These are phyloP conservation scores for Dendrothele bispora DNA, from an alignment of 768 basidiomycete genomes.

Conservation along the genomic window DNA sequence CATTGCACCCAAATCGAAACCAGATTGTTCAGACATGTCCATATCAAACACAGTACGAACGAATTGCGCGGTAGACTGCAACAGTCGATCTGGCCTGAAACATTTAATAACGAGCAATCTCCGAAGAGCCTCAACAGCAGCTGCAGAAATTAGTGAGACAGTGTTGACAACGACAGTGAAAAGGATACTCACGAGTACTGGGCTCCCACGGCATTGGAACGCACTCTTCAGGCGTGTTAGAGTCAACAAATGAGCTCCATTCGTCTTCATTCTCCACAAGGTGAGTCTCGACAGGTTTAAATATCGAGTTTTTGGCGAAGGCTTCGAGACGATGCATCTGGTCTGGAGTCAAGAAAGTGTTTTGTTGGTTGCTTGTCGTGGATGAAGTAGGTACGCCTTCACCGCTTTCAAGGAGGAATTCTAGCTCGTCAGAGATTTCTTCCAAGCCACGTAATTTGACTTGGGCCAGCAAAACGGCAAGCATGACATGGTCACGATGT, in stretches of 20 bases:
- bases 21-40: constrained; percentile 74
- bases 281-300: constrained; percentile 72
- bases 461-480: constrained; percentile 88
- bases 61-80: constrained; percentile 79
- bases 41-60: constrained; percentile 75
- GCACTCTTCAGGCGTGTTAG: constrained; percentile 60
- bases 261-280: constrained; percentile 58
- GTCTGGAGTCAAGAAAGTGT: constrained; percentile 59
- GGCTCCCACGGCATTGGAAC: constrained; percentile 83
- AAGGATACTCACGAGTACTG: constrained; percentile 62
- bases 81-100: constrained; percentile 87
- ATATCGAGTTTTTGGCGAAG: constrained; percentile 72
- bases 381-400: constrained; percentile 51
- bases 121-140: constrained; percentile 72
- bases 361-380: constrained; percentile 32
- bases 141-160: constrained; percentile 36
- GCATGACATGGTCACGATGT: constrained; percentile 86
- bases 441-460: constrained; percentile 81
- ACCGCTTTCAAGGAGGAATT: constrained; percentile 89
- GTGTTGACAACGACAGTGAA: not conserved
- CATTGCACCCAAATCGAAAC: constrained; percentile 75
- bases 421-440: constrained; percentile 81
- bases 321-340: constrained; percentile 67
- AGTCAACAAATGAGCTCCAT: constrained; percentile 74
- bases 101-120: constrained; percentile 82